Percentiles rank a stretch among this genome's conserved stretches.
Evolutionary conservation across 768 basidiomycete genomes (phyloP).

Genomic region (Scleroderma bovista): DNA sequence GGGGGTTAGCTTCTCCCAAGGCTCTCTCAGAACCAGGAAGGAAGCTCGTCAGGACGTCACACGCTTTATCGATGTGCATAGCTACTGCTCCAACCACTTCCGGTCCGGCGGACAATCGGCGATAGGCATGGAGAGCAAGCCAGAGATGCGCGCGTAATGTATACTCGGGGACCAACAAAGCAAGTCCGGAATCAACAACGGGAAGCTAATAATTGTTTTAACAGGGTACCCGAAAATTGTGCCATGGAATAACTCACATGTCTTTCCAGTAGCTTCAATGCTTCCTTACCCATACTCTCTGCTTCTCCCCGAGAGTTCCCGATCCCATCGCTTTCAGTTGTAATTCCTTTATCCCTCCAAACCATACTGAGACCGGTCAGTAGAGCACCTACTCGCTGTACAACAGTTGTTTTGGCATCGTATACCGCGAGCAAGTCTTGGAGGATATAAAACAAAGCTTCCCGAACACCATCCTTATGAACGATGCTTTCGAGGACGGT

Average conservation of each 20-base stretch:
- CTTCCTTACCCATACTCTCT: constrained; percentile 36
- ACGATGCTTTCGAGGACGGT: constrained; percentile 46
- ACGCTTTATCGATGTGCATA: constrained; percentile 50
- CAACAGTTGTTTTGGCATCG: constrained; percentile 39
- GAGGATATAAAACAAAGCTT: constrained; percentile 38
- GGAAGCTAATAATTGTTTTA: constrained; percentile 16
- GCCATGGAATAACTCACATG: constrained; percentile 33
- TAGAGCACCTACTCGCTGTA: constrained; percentile 54
- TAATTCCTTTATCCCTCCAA: constrained; percentile 20
- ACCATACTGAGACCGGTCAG: constrained; percentile 48
- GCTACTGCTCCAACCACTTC: constrained; percentile 43
- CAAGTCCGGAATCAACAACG: constrained; percentile 25
- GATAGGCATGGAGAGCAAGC: constrained; percentile 67
- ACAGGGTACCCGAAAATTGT: too few relatives aligned
- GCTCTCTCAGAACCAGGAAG: constrained; percentile 20
- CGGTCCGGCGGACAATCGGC: constrained; percentile 32
- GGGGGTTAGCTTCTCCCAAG: constrained; percentile 7
- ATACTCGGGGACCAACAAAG: constrained; percentile 39
- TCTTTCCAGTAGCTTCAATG: constrained; percentile 34
- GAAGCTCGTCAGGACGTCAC: constrained; percentile 38
- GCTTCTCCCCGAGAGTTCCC: constrained; percentile 18
- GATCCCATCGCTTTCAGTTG: constrained; percentile 18
- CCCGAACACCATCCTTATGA: constrained; percentile 52
- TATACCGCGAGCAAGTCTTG: constrained; percentile 50
- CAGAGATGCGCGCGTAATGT: constrained; percentile 56